phyloP scores from a whole-genome alignment of 164 flowering plant genomes.

The Magnolia officinalis region DNA sequence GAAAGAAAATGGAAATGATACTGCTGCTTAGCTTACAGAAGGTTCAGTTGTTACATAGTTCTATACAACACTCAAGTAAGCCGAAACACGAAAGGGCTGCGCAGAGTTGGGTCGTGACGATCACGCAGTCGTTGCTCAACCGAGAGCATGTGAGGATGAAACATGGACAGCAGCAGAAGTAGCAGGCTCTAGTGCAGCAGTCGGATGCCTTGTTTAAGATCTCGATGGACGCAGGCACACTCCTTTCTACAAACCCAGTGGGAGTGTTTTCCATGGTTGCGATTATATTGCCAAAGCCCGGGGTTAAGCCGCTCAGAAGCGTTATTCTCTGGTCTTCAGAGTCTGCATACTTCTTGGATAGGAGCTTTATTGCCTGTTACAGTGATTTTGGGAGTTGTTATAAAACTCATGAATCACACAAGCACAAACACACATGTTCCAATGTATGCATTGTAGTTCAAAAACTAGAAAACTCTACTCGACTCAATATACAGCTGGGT shows the following conservation, averaged over 20 bases:
- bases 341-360: conserved; percentile 12
- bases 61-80: conserved; percentile 53
- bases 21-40: background rate
- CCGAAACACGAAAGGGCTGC: conserved; percentile 57
- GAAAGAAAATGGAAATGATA: background rate
- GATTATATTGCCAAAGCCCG: conserved; percentile 65
- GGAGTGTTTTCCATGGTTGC: conserved; percentile 61
- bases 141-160: conserved; percentile 50
- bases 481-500: too few relatives aligned
- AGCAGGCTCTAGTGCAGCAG: conserved; percentile 45
- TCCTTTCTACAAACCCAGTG: conserved; percentile 29
- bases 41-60: conserved; percentile 32
- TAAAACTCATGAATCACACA: too few relatives aligned
- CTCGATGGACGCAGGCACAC: conserved; percentile 31
- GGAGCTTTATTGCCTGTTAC: conserved; percentile 12
- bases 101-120: conserved; percentile 48
- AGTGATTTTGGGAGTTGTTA: background rate
- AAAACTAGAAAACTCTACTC: too few relatives aligned
- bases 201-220: conserved; percentile 53
- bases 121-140: conserved; percentile 59
- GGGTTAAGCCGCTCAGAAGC: conserved; percentile 32
- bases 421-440: too few relatives aligned
- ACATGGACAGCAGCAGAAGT: conserved; percentile 65
- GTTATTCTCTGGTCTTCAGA: conserved; percentile 24
- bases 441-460: too few relatives aligned